Base-by-base conservation (phyloP, 2,329 filamentous ascomycete genomes). In the Penicillium corylophilum region DNA sequence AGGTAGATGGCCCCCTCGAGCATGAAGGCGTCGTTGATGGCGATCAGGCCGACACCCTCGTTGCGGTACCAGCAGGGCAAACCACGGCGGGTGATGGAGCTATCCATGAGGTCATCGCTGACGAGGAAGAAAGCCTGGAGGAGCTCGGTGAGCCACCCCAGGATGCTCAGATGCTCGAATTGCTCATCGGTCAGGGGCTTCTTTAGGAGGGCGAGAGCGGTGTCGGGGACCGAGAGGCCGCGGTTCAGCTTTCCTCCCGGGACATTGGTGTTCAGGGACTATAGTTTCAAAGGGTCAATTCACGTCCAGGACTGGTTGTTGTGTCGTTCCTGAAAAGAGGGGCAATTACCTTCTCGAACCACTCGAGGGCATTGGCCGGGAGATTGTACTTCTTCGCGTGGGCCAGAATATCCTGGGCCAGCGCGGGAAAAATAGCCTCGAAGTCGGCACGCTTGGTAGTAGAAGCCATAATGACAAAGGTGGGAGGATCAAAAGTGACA, bases 91-190 rank as follows among this genome's bases (percentile, higher is more conserved):
- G 94, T 99, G 74, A 96, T 94, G 73, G 89, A 95, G 65, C 82
- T 77, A 78, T 99, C 94, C 94, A 99, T 99, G 68, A 99, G 96
- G 74, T 99, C 94, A 77, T 99, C 94, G 40, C 90, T 91, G 60
- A 99, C 94, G 53, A 99, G 85, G 84, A 99, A 97, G 82, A 96
- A 97, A 61, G 94, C 93, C 79, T 99, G 94, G 29, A 99, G 88
- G 44, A 99, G 85, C 82, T 99, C 94, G 58, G 95, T 95, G 82
- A 96, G 85, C 94, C 94, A 99, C 69, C 94, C 94, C 16, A 99
- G 83, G 16, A 90, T 88, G 40, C 91, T 89, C 43, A 93, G 81
- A 64, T 89, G 80, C 79, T 95, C 94, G 81, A 92, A 95, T 76
- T 97, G 88, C 52, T 93, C 83, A 56, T 89, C 82, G 60, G 79